Evolutionary conservation across 352 stramenopile species (phyloP).

Genomic region (Phytopythium chamaehyphon): DNA sequence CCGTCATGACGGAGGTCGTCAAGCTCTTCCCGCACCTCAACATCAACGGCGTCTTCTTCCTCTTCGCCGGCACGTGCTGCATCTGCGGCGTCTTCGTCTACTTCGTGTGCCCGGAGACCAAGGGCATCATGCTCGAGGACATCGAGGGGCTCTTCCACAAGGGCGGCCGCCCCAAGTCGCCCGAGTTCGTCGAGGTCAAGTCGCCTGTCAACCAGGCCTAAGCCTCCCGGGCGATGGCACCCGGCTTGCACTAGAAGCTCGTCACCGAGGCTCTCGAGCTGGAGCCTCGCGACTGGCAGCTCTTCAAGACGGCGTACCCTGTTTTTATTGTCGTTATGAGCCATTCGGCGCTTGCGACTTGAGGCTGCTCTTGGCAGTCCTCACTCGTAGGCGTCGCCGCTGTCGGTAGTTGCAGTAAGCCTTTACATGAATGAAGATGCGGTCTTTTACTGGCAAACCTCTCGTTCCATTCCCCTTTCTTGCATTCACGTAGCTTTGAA

Average conservation of each 20-base stretch:
- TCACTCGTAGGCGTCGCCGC: too few species aligned
- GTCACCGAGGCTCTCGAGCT: too few species aligned
- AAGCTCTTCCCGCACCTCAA: slow-evolving; percentile 30
- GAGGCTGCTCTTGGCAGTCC: too few species aligned
- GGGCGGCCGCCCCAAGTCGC: slow-evolving; percentile 8
- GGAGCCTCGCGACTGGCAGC: too few species aligned
- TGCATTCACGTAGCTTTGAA: too few species aligned
- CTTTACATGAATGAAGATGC: too few species aligned
- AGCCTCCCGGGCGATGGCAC: not conserved
- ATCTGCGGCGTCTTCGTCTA: slow-evolving; percentile 31
- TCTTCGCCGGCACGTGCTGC: slow-evolving; percentile 38
- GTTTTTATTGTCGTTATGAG: too few species aligned
- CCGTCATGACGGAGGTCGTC: slow-evolving; percentile 27
- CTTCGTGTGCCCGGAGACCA: slow-evolving; percentile 36
- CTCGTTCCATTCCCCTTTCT: too few species aligned
- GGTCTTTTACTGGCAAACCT: too few species aligned
- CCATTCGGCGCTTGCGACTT: too few species aligned
- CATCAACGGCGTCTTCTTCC: slow-evolving; percentile 52
- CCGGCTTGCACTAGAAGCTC: not conserved
- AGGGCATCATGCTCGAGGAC: slow-evolving; percentile 39
- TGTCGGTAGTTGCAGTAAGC: too few species aligned
- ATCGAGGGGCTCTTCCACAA: slow-evolving; percentile 34
- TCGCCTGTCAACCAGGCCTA: slow-evolving; percentile 15
- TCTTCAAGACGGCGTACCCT: too few species aligned
- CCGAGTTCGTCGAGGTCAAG: slow-evolving; percentile 23